Base-by-base conservation (phyloP, 2,329 filamentous ascomycete genomes). In the Pezicula neosporulosa region DNA sequence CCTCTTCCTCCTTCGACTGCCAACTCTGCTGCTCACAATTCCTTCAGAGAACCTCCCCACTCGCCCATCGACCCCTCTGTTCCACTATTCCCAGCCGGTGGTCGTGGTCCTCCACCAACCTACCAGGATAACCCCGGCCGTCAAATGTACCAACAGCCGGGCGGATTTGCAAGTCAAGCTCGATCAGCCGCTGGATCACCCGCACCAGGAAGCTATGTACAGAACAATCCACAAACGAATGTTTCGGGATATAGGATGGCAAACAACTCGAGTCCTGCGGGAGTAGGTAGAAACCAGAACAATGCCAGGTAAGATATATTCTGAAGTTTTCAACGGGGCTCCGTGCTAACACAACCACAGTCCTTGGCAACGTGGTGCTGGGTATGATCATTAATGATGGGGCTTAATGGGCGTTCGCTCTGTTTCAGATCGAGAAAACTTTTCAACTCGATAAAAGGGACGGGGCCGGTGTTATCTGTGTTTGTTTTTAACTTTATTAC, bases 291-390 rank as follows among this genome's bases (percentile, higher is more conserved):
- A 64, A 57, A 61, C 48, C 71, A 75, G 56, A 72, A 72, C 59
- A 75, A 70, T 56, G 63, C 73, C 44, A 77, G 74, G 76, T 78
- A 65, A 71, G 72, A 52, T 16, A 9, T 13, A 33, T n/a, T 30
- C 10, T 24, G 9, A 35, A 33, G 15, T 3, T 27, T 44, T 19
- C 6, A 41, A 4, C 28, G 8, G n/a, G n/a, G 28, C 38, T 2
- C 37, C 41, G 59, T 52, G 53, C 63, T 66, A 57, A 68, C 58
- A 21, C 52, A 43, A 39, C 6, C 47, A 18, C 57, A 80, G 76
- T 66, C 76, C 77, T 56, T 81, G 77, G 77, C 77, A 81, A 68
- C 75, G 77, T 59, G 77, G 77, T 60, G 77, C 77, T 49, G 77
- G 77, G 55, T 81, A 81, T 63, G 77, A 81, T 44, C 69, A 74